Evolutionary conservation across 2,329 filamentous ascomycete species (phyloP).

Genomic region (Macroventuria anomochaeta): DNA sequence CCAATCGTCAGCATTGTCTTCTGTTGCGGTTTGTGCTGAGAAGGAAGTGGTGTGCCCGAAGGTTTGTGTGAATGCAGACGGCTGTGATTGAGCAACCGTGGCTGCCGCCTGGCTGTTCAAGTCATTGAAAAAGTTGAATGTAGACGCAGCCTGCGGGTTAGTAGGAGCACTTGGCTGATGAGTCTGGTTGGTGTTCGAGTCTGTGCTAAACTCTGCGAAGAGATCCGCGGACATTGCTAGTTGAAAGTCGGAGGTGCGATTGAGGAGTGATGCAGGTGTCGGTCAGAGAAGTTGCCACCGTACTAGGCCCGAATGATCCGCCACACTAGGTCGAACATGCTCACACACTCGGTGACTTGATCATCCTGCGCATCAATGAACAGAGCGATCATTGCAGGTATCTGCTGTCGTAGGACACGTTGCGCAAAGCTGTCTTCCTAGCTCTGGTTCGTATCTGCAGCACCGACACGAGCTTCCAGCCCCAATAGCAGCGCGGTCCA

Average conservation of each 20-base stretch:
- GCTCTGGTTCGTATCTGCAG: too few relatives aligned
- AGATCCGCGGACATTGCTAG: slow-evolving; percentile 45
- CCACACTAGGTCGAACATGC: neutral
- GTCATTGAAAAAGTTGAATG: slow-evolving; percentile 48
- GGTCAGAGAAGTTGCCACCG: slow-evolving; percentile 20
- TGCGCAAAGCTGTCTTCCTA: too few relatives aligned
- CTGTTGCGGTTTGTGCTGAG: neutral
- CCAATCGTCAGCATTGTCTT: slow-evolving; percentile 48
- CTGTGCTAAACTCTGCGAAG: slow-evolving; percentile 43
- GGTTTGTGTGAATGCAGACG: slow-evolving; percentile 13
- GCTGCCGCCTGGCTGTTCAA: slow-evolving; percentile 26
- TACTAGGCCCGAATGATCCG: slow-evolving; percentile 26
- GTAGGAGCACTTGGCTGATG: slow-evolving; percentile 9
- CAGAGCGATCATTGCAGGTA: too few relatives aligned
- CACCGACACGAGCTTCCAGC: too few relatives aligned
- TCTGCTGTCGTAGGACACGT: too few relatives aligned
- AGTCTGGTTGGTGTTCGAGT: slow-evolving; percentile 23
- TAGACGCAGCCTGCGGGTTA: slow-evolving; percentile 21
- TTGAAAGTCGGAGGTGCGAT: slow-evolving; percentile 8
- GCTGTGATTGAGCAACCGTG: slow-evolving; percentile 20
- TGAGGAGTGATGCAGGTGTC: slow-evolving; percentile 17
- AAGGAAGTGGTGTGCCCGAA: slow-evolving; percentile 4
- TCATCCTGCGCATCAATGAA: too few relatives aligned
- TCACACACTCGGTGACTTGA: neutral
- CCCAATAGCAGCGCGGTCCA: too few relatives aligned